phyloP scores from a whole-genome alignment of 345 rosid species.

The Euphorbia pulcherrima region DNA sequence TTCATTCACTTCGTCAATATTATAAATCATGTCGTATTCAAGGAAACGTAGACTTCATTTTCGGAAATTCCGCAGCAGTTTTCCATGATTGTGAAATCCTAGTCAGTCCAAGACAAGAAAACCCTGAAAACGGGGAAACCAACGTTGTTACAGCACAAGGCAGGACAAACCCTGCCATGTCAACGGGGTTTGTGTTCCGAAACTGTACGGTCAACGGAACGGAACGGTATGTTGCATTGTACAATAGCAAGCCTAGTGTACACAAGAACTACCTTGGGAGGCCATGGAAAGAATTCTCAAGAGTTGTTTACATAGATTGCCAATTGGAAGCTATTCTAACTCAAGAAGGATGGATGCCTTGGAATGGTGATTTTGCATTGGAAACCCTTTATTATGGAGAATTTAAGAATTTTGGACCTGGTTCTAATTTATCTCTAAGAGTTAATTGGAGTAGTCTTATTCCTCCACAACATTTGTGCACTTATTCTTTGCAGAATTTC shows the following conservation, averaged over 20 bases:
- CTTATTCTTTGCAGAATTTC: conserved; percentile 64
- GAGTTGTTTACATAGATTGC: conserved; percentile 64
- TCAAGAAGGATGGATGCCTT: conserved; percentile 80
- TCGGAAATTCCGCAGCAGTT: conserved; percentile 75
- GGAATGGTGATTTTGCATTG: conserved; percentile 61
- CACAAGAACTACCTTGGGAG: conserved; percentile 76
- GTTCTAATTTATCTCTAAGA: conserved; percentile 45
- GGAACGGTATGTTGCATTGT: conserved; percentile 63
- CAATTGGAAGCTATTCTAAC: conserved; percentile 47
- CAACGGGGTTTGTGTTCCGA: conserved; percentile 64
- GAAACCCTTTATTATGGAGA: conserved; percentile 86
- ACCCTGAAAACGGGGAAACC: conserved; percentile 72
- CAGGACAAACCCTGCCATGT: conserved; percentile 71
- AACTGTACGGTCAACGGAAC: conserved; percentile 78
- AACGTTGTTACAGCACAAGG: conserved; percentile 83
- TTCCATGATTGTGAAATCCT: conserved; percentile 66
- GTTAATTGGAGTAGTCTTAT: conserved; percentile 75
- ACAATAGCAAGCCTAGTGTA: conserved; percentile 48
- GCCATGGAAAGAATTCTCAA: conserved; percentile 95
- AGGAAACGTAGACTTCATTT: conserved; percentile 93
- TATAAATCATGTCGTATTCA: conserved; percentile 71
- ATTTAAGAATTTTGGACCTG: conserved; percentile 60
- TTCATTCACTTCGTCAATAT: conserved; percentile 80
- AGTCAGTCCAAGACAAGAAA: conserved; percentile 56
- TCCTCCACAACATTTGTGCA: conserved; percentile 44